Percentiles rank a stretch among this genome's conserved stretches.
Evolutionary conservation across 805 yeast genomes (phyloP).

Genomic region (Priceomyces melissophilus): DNA sequence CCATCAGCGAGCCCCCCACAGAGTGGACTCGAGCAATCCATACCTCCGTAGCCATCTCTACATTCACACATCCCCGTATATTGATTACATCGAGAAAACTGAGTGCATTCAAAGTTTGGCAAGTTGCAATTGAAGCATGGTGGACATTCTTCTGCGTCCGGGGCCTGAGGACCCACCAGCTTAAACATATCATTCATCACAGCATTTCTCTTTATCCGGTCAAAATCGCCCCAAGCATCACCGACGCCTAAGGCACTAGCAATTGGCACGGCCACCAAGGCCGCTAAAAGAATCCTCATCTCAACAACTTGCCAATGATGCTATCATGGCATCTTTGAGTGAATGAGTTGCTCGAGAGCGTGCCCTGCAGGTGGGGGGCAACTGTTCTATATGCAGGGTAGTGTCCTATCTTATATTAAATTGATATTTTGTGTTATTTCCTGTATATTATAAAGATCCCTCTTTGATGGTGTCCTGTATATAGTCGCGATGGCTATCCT

Average conservation of each 20-base stretch:
- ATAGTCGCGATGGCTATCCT: too few species aligned
- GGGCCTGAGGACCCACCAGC: slow-evolving; percentile 7
- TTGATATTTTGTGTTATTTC: too few species aligned
- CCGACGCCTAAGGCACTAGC: neutral
- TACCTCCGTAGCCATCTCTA: slow-evolving; percentile 88
- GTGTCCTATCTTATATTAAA: too few species aligned
- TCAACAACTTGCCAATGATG: too few species aligned
- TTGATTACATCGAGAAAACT: slow-evolving; percentile 83
- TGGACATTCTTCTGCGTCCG: slow-evolving; percentile 52
- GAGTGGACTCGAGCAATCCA: slow-evolving; percentile 81
- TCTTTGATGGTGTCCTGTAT: too few species aligned
- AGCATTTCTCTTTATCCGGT: slow-evolving; percentile 18
- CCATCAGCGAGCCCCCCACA: slow-evolving; percentile 81
- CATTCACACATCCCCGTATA: slow-evolving; percentile 92
- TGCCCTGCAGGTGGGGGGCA: too few species aligned
- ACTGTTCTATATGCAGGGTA: too few species aligned
- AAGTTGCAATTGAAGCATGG: slow-evolving; percentile 95
- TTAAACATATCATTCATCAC: slow-evolving; percentile 24
- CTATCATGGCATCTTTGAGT: too few species aligned
- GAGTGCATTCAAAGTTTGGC: slow-evolving; percentile 86
- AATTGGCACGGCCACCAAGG: neutral
- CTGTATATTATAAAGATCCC: too few species aligned
- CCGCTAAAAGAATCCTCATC: too few species aligned
- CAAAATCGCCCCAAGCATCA: slow-evolving; percentile 11
- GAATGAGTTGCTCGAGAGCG: too few species aligned